These are phyloP conservation scores for Quercus tomentella DNA, from an alignment of 331 rosid species.

Conservation along the genomic window DNA sequence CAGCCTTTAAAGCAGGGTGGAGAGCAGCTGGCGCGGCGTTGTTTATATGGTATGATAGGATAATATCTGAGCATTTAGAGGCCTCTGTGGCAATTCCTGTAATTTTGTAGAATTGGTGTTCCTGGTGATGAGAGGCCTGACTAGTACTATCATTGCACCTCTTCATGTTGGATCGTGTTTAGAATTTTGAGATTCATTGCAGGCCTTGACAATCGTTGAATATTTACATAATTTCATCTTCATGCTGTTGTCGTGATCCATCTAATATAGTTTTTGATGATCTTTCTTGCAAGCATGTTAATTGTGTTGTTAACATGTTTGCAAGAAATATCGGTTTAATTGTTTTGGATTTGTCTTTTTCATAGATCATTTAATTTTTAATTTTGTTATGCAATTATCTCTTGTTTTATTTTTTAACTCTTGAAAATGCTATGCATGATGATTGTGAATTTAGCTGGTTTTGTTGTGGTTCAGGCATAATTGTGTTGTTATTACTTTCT, in stretches of 20 bases:
- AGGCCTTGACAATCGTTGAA: not conserved
- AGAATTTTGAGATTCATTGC: not conserved
- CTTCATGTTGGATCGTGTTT: not conserved
- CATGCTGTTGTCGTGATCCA: not conserved
- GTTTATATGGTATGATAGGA: constrained; percentile 95
- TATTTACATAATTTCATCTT: not conserved
- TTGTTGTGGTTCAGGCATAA: not conserved
- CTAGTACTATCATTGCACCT: not conserved
- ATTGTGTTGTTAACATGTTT: not conserved
- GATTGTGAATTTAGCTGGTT: not conserved
- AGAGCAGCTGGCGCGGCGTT: constrained; percentile 89
- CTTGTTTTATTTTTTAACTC: not conserved
- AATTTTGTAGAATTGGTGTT: constrained; percentile 25
- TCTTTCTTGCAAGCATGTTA: not conserved
- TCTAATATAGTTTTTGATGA: not conserved
- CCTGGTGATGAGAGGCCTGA: constrained; percentile 30
- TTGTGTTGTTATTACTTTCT: not conserved
- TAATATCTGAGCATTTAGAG: constrained; percentile 64
- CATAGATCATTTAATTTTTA: not conserved
- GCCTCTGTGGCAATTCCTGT: constrained; percentile 49
- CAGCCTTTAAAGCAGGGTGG: constrained; percentile 87
- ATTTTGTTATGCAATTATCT: not conserved
- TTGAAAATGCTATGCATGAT: not conserved
- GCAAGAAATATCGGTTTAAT: not conserved
- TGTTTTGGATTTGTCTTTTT: not conserved